A percentile compares a stretch with the other conserved stretches of the same genome.
Conservation (phyloP, 495 filamentous ascomycete species). For the Lindgomyces ingoldianus region DNA sequence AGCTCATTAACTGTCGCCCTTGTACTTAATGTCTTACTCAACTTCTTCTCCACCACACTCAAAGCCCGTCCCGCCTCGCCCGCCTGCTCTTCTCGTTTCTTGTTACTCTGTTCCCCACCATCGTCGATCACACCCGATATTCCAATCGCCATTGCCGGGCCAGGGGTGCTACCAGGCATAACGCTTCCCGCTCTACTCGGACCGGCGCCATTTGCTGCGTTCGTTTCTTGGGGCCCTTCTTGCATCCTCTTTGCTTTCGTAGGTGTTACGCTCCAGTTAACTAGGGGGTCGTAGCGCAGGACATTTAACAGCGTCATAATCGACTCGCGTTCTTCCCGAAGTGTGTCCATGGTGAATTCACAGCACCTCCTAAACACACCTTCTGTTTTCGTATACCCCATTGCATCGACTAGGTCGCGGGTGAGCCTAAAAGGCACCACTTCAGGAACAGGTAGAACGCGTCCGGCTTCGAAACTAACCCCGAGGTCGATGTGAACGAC, state of each 20-base stretch:
- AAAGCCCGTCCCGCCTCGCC: conserved; percentile 90
- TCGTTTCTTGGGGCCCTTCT: conserved; percentile 57
- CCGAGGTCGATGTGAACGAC: conserved; percentile 96
- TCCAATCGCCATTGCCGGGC: conserved; percentile 7
- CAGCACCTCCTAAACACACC: conserved; percentile 95
- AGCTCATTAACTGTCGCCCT: conserved; percentile 94
- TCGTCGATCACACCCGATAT: conserved; percentile 35
- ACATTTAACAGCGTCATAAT: conserved; percentile 98
- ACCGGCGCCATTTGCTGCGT: conserved; percentile 47
- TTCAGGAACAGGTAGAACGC: conserved; percentile 88
- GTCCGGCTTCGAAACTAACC: conserved; percentile 93
- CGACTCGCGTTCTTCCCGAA: conserved; percentile 86
- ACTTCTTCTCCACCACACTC: conserved; percentile 89
- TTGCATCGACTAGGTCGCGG: conserved; percentile 93
- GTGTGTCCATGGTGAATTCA: conserved; percentile 92
- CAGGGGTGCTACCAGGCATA: conserved; percentile 25
- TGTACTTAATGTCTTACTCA: conserved; percentile 89
- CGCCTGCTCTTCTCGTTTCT: conserved; percentile 62
- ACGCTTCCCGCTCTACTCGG: conserved; percentile 17
- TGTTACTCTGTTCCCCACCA: conserved; percentile 42
- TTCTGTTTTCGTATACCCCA: conserved; percentile 94
- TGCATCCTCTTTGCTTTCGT: conserved; percentile 78
- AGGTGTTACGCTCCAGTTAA: conserved; percentile 93
- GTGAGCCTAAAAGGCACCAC: conserved; percentile 93
- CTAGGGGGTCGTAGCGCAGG: conserved; percentile 91